Base-by-base conservation (phyloP, 768 basidiomycete species). In the Tremella fuciformis region DNA sequence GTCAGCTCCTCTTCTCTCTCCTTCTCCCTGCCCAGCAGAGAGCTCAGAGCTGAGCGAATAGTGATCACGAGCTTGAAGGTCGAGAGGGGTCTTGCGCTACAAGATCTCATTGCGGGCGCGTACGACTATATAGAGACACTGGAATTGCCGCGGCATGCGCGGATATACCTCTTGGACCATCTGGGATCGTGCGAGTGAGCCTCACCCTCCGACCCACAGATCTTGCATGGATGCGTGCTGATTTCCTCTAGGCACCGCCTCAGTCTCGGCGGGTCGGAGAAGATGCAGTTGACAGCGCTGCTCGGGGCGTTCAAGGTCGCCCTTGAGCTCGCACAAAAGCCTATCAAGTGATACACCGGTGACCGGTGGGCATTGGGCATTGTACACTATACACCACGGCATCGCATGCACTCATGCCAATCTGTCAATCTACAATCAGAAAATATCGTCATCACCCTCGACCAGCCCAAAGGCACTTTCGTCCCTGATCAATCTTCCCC, bases 121-220 rank as follows among this genome's bases (percentile, higher is more conserved):
- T 96, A 88, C 75, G 96, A 99, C 57, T 91, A 89, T 69, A 79
- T 91, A 11, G 86, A 89, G 67, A 87, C 85, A 0, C 83, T 98
- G 53, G 90, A 93, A 48, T 82, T 97, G 63, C 88, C 91, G 61
- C 82, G 88, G 8, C 84, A 88, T 55, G 88, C 89, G n/a, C 81
- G 91, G 47, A 84, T 93, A 34, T 98, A 96, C 71, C 81, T 99
- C 8, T 78, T 99, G 19, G 96, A 98, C 73, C 85, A 91, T 63
- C 78, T 99, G 19, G 92, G 93, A n/a, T 88, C 87, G n/a, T 88
- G 85, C 54, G 96, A 99, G 93, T 97, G 75, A 73, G 89, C 81
- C 1, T 46, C 42, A 4, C 16, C 22, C 42, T 46, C 42, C 42
- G n/a, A 4, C 15, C 16, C 42, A n/a, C 39, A 11, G 11, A 11